Evolutionary conservation across 1,139 yeast species (phyloP), one percentile per base, ranked within the genome.

Genomic region (Ashbya aceris): DNA sequence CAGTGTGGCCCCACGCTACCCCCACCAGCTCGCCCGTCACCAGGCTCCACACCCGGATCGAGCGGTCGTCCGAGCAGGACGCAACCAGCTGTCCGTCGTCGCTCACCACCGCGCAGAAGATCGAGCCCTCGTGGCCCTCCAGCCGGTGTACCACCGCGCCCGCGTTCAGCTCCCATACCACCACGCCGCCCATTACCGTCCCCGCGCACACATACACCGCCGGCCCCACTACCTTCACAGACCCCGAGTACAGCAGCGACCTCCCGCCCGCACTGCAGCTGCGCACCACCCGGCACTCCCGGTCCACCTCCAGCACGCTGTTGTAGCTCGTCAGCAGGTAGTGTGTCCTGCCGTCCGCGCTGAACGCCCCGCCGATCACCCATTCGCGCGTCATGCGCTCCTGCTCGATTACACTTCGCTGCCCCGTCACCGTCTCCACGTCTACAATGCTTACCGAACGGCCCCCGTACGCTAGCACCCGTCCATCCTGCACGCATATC

Each of bases 1-100:
- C 89, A 3, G 84, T 82, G 59, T 91, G 98, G 11, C 97, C 97
- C 96, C 97, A 91, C 0, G 96, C 97, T 32, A 79, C 75, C 1
- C 91, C 82, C 30, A 83, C 50, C 28, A 79, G 64, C 7, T 65
- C 51, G 0, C 93, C 91, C 2, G 70, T 55, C 6, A 56, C 53
- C 48, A 80, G 65, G 49, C 76, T 77, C 79, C 89, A 89, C 8
- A 91, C 60, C 44, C 81, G 80, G 40, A 91, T 77, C 0, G 96
- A 83, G 48, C 98, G 70, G 57, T 91, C 98, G 60, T 91, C 97
- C 0, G 97, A 89, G 58, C 98, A 91, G 33, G 93, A 79, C 1
- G 81, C 76, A 7, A 85, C 65, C 44, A 66, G 70, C 39, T 66
- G 60, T 3, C 83, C 87, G 42, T 69, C 65, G 0, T 60, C 50